Base-by-base conservation (phyloP, 106 monocot species). In the Posidonia australis region DNA sequence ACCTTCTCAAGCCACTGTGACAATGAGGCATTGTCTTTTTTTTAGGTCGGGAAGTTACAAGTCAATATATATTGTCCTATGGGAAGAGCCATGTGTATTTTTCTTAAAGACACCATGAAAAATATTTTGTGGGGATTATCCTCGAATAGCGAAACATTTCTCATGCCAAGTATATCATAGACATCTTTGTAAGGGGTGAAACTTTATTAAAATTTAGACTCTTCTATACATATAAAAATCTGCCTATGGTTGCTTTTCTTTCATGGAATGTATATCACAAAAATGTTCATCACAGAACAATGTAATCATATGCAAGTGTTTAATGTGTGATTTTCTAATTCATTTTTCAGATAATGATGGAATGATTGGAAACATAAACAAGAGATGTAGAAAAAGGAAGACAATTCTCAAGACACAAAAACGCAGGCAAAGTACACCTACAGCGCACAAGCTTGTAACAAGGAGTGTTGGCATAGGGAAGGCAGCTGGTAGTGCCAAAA, bases 341-440 rank as follows among this genome's bases (percentile, higher is more conserved):
- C 27, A 3, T 5, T 29, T 36, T 58, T n/a, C 65, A 73, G 73
- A 73, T 58, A 73, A 73, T 6, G 73, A 73, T 47, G 65, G 22
- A 5, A 57, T 73, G 65, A 73, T 58, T 46, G 73, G 73, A 65
- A 45, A 58, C 27, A 52, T 65, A 26, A 73, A 73, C 54, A 42
- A 31, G 47, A 36, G 14, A 44, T 23, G 9, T 18, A 65, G 29
- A 31, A 65, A 73, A 53, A 73, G 45, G 0, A 10, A 18, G 2
- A 44, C 36, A 9, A 18, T 44, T 18, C 28, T 21, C 13, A 57
- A 54, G 22, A 13, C 25, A 4, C 41, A 36, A 25, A 17, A 5
- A 5, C 5, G 14, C 14, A 20, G 23, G 29, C 23, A 62, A 62
- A 62, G 41, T 18, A 42, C 43, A 43, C 0, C 31, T 20, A 0